Conservation (phyloP, 176 grass and related monocot genomes). For the Avena eriantha region DNA sequence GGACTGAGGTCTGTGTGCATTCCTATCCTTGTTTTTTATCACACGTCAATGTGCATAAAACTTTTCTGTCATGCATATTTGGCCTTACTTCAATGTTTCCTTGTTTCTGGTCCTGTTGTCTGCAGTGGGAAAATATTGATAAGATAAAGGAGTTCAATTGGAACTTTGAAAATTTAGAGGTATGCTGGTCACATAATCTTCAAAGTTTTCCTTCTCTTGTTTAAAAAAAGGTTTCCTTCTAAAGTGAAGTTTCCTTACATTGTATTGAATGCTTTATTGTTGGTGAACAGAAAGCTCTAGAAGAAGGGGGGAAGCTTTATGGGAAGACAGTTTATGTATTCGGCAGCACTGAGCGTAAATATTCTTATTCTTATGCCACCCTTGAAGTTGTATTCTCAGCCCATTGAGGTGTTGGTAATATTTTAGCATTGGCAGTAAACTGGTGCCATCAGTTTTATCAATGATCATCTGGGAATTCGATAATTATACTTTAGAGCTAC, state of each 20-base stretch:
- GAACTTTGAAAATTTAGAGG: constrained; percentile 93
- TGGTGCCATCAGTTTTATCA: background rate
- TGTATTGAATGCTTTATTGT: constrained; percentile 30
- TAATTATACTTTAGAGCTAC: constrained; percentile 17
- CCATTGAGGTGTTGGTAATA: background rate
- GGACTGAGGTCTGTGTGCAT: constrained; percentile 66
- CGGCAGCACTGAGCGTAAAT: constrained; percentile 84
- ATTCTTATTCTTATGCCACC: background rate
- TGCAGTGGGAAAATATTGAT: constrained; percentile 94
- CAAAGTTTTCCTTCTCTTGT: background rate
- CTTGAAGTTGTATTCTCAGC: background rate
- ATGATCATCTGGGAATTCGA: background rate
- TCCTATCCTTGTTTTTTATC: background rate
- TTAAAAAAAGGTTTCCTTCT: background rate
- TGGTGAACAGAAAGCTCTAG: constrained; percentile 66
- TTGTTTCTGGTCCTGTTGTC: background rate
- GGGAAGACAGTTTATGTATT: constrained; percentile 90
- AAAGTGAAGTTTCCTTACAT: constrained; percentile 15
- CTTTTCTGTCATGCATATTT: background rate
- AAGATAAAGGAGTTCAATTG: constrained; percentile 86
- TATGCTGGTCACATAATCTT: constrained; percentile 38
- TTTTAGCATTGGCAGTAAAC: background rate
- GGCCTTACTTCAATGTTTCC: background rate
- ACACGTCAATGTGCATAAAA: background rate
- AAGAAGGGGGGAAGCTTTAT: constrained; percentile 78